Base-by-base conservation (phyloP, 2,329 filamentous ascomycete species). In the Penicillium sp. region DNA sequence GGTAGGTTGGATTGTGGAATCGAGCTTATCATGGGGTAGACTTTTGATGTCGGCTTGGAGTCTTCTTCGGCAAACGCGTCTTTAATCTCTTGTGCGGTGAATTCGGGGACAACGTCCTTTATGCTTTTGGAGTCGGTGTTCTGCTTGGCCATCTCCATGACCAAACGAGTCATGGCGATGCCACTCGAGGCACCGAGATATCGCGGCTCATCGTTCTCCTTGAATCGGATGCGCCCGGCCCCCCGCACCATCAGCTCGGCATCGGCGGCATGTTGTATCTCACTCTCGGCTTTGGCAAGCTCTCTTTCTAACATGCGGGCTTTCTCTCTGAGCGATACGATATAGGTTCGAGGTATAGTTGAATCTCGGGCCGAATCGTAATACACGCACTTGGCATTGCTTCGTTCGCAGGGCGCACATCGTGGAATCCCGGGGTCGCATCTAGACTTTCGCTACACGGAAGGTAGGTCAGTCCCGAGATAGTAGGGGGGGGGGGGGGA, bases 91-190 rank as follows among this genome's bases (percentile, higher is more conserved):
- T 85, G 77, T 76, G 86, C 70, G 73, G 85, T 73, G 77, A 86
- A 71, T 83, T 92, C 89, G 4, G 92, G 91, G 33, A 97, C 90
- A 49, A 97, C 87, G 65, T 97, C 92, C 57, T 91, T 92, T 71
- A 97, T 97, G 63, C 88, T 91, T 73, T 92, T 90, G 5, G 91
- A 89, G 68, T 94, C 89, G 27, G 92, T 95, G 69, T 93, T 96
- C 61, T 92, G 88, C 77, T 96, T 97, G 52, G 93, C 93, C 75
- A 96, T 87, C 72, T 97, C 92, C 89, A 99, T 97, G 11, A 99
- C 87, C 65, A 97, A 82, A 31, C 93, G 87, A 13, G 92, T 96
- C 79, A 97, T 96, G 70, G 92, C 91, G 68, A 97, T 96, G 58
- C 93, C 94, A 72, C 93, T 97, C 48, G 92, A 96, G 3, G 94